Evolutionary conservation across 2,329 filamentous ascomycete species (phyloP).

Genomic region (Pezicula carpinea): DNA sequence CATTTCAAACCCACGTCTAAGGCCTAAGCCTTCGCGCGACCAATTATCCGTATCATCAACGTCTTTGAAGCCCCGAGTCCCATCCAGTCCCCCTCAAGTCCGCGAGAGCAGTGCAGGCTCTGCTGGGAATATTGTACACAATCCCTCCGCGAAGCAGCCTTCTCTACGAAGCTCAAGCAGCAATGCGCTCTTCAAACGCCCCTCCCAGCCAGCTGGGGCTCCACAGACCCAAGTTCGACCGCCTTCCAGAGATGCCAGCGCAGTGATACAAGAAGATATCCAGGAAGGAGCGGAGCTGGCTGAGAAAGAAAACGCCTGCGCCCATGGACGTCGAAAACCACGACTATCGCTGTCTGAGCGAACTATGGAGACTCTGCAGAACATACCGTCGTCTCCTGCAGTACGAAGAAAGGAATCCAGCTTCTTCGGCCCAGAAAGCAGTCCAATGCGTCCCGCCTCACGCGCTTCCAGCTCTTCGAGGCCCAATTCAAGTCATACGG

Average conservation of each 20-base stretch:
- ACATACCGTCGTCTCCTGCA: conserved; percentile 72
- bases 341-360: conserved; percentile 69
- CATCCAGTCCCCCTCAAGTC: conserved; percentile 11
- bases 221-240: conserved; percentile 5
- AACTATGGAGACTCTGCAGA: conserved; percentile 78
- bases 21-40: conserved; percentile 21
- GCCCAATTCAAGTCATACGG: conserved; percentile 53
- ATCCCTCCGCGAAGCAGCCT: conserved; percentile 4
- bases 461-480: conserved; percentile 17
- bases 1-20: conserved; percentile 21
- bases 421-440: conserved; percentile 64
- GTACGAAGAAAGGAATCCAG: conserved; percentile 61
- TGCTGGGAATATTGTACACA: conserved; percentile 10
- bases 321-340: conserved; percentile 8
- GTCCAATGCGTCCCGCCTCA: conserved; percentile 45
- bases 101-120: conserved; percentile 3
- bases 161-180: conserved; percentile 15
- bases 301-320: background rate
- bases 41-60: conserved; percentile 8
- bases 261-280: conserved; percentile 8
- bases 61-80: conserved; percentile 11
- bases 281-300: conserved; percentile 10
- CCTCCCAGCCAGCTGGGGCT: conserved; percentile 11
- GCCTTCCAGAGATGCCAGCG: conserved; percentile 5
- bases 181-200: conserved; percentile 16